Percentiles rank a stretch among this genome's conserved stretches.
phyloP scores from a whole-genome alignment of 331 rosid species.

The Malus hybrid region DNA sequence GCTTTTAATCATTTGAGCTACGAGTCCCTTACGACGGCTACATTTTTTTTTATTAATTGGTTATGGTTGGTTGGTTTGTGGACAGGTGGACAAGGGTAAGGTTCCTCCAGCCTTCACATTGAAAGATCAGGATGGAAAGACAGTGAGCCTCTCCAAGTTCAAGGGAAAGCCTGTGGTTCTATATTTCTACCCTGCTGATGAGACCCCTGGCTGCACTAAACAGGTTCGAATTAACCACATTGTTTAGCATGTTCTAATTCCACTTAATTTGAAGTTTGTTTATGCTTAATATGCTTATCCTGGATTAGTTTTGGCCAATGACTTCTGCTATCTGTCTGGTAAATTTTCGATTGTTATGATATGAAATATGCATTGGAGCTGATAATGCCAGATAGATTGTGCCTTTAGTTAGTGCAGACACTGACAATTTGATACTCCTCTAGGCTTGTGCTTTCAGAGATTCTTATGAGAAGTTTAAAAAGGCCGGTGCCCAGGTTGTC shows the following conservation, averaged over 20 bases:
- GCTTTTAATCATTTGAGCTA: too few species aligned
- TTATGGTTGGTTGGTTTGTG: background rate
- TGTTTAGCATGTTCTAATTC: background rate
- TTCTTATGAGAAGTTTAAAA: conserved; percentile 95
- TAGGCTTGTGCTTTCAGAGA: conserved; percentile 99
- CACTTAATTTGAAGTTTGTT: background rate
- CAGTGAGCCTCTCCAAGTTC: conserved; percentile 56
- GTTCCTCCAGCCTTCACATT: conserved; percentile 63
- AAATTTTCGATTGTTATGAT: background rate
- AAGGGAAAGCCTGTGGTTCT: conserved; percentile 78
- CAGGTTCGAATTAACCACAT: conserved; percentile 37
- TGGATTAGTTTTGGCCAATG: background rate
- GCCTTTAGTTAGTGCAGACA: background rate
- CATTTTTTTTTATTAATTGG: too few species aligned
- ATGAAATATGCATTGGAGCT: background rate
- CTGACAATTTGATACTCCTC: conserved; percentile 1
- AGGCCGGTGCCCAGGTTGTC: conserved; percentile 89
- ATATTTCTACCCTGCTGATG: conserved; percentile 98
- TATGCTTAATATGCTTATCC: background rate
- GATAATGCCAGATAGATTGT: background rate
- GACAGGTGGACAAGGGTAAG: conserved; percentile 54
- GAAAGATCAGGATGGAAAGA: conserved; percentile 72
- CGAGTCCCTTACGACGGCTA: too few species aligned
- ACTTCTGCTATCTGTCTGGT: background rate
- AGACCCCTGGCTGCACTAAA: conserved; percentile 90